Evolutionary conservation across 768 basidiomycete species (phyloP).

Genomic region (Boletus bicolor): DNA sequence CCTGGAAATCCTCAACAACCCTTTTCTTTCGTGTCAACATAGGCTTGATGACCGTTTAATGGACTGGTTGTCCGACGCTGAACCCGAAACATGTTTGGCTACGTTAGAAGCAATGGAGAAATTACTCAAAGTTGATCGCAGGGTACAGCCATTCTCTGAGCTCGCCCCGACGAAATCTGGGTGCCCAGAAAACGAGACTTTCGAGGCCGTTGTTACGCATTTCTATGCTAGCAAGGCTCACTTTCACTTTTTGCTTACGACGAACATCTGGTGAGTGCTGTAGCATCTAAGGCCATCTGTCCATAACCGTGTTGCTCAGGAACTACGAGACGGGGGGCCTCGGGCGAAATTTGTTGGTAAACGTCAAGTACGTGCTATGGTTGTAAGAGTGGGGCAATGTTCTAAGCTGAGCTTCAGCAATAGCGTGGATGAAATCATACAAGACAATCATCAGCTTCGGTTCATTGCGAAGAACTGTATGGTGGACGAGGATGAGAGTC

Average conservation of each 20-base stretch:
- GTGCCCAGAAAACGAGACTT: neutral
- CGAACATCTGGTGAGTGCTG: neutral
- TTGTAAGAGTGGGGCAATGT: no score
- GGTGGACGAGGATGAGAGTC: no score
- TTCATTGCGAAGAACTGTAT: no score
- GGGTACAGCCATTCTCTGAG: neutral
- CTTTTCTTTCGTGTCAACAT: neutral
- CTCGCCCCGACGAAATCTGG: neutral
- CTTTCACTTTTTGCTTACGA: neutral
- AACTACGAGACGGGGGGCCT: neutral
- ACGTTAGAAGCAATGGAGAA: neutral
- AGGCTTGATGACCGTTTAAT: neutral
- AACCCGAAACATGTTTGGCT: neutral
- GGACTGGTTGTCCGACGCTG: neutral
- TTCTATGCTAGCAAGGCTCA: neutral
- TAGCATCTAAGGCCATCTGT: neutral
- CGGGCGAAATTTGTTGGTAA: neutral
- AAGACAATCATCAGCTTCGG: neutral
- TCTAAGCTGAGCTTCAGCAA: neutral
- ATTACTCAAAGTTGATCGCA: neutral
- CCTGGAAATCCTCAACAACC: neutral
- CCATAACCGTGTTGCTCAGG: neutral
- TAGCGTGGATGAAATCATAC: neutral
- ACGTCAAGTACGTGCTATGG: neutral
- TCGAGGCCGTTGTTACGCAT: neutral